Evolutionary conservation across 345 rosid genomes (phyloP), one percentile per base, ranked within the genome.

Genomic region (Luvunga scandens): DNA sequence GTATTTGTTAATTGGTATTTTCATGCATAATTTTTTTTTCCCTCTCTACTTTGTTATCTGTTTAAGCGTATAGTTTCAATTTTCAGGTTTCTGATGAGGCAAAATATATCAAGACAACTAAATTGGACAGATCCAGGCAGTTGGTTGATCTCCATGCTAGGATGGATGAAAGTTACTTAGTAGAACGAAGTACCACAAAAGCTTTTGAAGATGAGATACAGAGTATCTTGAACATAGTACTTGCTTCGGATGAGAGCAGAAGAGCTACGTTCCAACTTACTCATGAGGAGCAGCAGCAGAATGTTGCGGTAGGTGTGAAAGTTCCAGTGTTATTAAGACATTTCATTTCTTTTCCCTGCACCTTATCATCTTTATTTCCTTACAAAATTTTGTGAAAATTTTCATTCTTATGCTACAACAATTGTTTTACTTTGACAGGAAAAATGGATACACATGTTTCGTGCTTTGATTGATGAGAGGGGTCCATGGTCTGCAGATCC

Each of bases 401-500:
- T 48, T 71, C 24, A 34, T 45, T 75, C 66, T 77, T 75, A 31
- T 76, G 69, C 73, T 8, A 53, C 48, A 56, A 31, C n/a, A 19
- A 62, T 72, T 21, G 69, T 28, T 77, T 73, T 73, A 16, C 67
- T 62, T 74, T 73, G 59, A 77, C 83, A 92, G 97, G 97, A 90
- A 86, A 95, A 92, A 84, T 95, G 98, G 97, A 92, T 93, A 81
- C 98, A 88, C 89, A 84, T 95, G 91, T 91, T 95, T 77, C 98
- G 99, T 72, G 84, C 91, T 79, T 86, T 93, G 85, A 92, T 93
- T 80, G 99, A 95, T 84, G 99, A 93, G 84, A 87, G 99, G 84
- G 98, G 99, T 76, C 97, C 99, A 33, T 95, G 99, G 99, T 95
- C 98, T 77, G 96, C 98, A 65, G 87, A 88, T 88, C 94, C 94